Evolutionary conservation across 2,329 filamentous ascomycete genomes (phyloP).

Genomic region (Colletotrichum phormii): DNA sequence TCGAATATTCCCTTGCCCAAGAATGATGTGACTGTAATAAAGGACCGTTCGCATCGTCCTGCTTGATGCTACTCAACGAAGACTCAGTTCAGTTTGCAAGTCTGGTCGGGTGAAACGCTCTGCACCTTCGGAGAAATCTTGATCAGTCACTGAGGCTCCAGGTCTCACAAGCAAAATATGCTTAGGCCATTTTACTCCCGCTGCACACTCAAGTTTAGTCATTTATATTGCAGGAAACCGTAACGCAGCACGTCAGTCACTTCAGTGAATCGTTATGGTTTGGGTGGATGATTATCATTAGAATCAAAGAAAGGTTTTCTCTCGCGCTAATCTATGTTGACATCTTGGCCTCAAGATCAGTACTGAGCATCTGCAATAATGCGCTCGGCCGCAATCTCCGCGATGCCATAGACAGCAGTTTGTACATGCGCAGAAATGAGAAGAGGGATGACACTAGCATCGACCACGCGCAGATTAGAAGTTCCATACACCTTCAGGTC

Average conservation of each 20-base stretch:
- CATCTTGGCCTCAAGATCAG: not conserved
- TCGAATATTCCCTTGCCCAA: not conserved
- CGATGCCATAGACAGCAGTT: slow-evolving; percentile 64
- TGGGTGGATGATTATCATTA: not conserved
- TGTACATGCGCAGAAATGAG: slow-evolving; percentile 60
- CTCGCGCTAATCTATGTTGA: not conserved
- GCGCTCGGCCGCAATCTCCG: slow-evolving; percentile 55
- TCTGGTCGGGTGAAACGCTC: too few relatives aligned
- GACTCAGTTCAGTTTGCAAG: too few relatives aligned
- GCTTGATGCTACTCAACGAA: too few relatives aligned
- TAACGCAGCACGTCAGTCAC: not conserved
- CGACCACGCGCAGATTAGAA: slow-evolving; percentile 59
- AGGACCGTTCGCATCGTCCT: too few relatives aligned
- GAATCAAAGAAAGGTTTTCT: not conserved
- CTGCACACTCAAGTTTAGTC: too few relatives aligned
- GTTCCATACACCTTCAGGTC: slow-evolving; percentile 60
- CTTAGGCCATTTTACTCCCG: too few relatives aligned
- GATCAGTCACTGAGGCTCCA: too few relatives aligned
- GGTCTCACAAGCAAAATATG: too few relatives aligned
- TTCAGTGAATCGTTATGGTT: not conserved
- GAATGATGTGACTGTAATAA: too few relatives aligned
- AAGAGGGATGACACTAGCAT: slow-evolving; percentile 63
- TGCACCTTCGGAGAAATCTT: too few relatives aligned
- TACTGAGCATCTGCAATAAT: slow-evolving; percentile 37
- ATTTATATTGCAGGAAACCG: too few relatives aligned